Evolutionary conservation across 495 filamentous ascomycete species (phyloP), one percentile per base, ranked within the genome.

Genomic region (Oleoguttula mirabilis): DNA sequence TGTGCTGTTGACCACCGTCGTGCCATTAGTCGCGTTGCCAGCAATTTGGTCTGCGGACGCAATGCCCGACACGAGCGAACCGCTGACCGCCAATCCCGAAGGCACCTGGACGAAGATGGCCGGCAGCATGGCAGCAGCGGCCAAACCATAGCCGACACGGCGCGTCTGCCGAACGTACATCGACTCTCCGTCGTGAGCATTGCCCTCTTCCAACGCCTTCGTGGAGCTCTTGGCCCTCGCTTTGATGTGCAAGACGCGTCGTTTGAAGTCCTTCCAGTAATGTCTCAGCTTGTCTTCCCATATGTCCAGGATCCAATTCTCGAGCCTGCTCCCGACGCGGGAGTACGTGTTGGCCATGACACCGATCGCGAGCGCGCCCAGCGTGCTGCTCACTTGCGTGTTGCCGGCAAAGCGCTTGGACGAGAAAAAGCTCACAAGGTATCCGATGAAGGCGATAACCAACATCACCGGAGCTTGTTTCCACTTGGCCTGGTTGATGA

Each of bases 101-200:
- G 88, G 88, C 4, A 98, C 90, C 39, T 90, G 83, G 4, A 98
- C 88, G 52, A 93, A 93, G 47, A 98, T 94, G 3, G 84, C 88
- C 1, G 88, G 88, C 0, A 96, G 63, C 64, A 98, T 81, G 5
- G 84, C 82, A 0, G 84, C 84, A 1, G 87, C 88, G 0, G 88
- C 87, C 11, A 94, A 69, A 1, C 84, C 85, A 55, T 90, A 75
- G 17, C 71, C 71, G 15, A 73, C 59, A 21, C 80, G 40, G 17
- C 59, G 56, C 43, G 51, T 30, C 51, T 36, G 21, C 0, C 45
- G 50, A 21, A 42, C 44, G 32, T 37, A 48, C 12, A 41, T 10
- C 21, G 39, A 45, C 14, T 40, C 45, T 2, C n/a, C 20, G 17
- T 53, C 50, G 21, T 30, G 16, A 14, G 44, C 22, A 0, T 21